Base-by-base conservation (phyloP, 164 flowering plant genomes). In the Berberis vulgaris region DNA sequence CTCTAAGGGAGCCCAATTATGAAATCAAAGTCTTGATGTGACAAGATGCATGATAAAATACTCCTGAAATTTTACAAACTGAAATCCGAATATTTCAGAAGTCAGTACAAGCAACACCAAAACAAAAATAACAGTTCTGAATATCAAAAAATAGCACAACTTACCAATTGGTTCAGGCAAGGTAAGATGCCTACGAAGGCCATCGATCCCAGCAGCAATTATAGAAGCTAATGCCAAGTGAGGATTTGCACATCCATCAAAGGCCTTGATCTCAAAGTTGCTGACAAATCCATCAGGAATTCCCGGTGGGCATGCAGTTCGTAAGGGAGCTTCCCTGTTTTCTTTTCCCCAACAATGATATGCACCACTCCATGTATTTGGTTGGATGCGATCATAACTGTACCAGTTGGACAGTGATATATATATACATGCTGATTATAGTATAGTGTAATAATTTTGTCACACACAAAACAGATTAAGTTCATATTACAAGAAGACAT, bases 351-450 rank as follows among this genome's bases (percentile, higher is more conserved):
- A 95, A 71, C 97, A 91, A 53, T 71, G 84, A 68, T 85, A 89
- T 61, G 99, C 99, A 72, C 99, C 99, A 79, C 92, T 88, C 99
- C 99, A 95, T 49, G 88, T 91, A 70, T 89, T 79, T 43, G 97
- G 99, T 77, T 88, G 90, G 64, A 95, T 81, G 1, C 97, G 93
- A 67, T 95, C 96, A 80, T 95, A 95, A 73, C 99, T 95, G 72
- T 65, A 63, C n/a, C 40, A 49, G 44, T 8, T 57, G 9, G 45
- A 45, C 62, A 63, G 46, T 43, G 50, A 47, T 52, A 52, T 26
- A 52, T 3, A 47, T 9, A 9, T 47, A 9, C 5, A 47, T 47
- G 50, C 50, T 26, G 26, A 26, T 26, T 26, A 26, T 26, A 26
- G 26, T 26, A 26, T 26, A 26, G 26, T 26, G 26, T 26, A 26